A percentile compares a stretch with the other conserved stretches of the same genome.
phyloP scores from a whole-genome alignment of 371 early-diverging fungal genomes.

The Dichotomocladium elegans region DNA sequence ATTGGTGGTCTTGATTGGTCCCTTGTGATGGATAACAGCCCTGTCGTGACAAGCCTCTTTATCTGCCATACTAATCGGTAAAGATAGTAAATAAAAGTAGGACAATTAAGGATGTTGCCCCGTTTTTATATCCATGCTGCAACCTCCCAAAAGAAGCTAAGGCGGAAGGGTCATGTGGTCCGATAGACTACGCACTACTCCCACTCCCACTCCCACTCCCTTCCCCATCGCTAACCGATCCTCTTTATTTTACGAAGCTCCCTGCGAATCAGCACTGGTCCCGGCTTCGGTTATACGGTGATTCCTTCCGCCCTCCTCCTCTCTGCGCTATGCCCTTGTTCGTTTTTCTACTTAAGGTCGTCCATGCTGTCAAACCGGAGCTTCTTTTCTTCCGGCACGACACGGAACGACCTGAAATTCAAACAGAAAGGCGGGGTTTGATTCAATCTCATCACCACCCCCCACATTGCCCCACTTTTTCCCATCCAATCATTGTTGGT shows the following conservation, averaged over 20 bases:
- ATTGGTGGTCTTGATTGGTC: slow-evolving; percentile 4
- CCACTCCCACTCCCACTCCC: too few species aligned
- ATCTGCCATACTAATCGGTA: not conserved
- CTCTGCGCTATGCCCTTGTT: not conserved
- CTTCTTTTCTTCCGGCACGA: too few species aligned
- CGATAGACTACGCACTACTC: too few species aligned
- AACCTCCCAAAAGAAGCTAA: not conserved
- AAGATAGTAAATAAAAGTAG: not conserved
- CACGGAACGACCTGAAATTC: too few species aligned
- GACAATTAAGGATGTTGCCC: not conserved
- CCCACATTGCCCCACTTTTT: slow-evolving; percentile 9
- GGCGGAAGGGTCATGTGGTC: not conserved
- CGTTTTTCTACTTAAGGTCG: not conserved
- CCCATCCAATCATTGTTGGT: slow-evolving; percentile 8
- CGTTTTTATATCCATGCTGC: not conserved
- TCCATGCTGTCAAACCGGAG: too few species aligned
- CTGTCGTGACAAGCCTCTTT: slow-evolving; percentile 3
- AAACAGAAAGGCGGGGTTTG: too few species aligned
- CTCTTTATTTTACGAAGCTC: too few species aligned
- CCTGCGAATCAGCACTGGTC: too few species aligned
- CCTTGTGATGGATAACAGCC: not conserved
- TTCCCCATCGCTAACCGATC: too few species aligned
- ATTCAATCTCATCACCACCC: too few species aligned
- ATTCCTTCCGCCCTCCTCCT: too few species aligned
- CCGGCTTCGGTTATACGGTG: too few species aligned